Evolutionary conservation across 2,329 filamentous ascomycete species (phyloP), one percentile per base, ranked within the genome.

Genomic region (Colletotrichum sp.): DNA sequence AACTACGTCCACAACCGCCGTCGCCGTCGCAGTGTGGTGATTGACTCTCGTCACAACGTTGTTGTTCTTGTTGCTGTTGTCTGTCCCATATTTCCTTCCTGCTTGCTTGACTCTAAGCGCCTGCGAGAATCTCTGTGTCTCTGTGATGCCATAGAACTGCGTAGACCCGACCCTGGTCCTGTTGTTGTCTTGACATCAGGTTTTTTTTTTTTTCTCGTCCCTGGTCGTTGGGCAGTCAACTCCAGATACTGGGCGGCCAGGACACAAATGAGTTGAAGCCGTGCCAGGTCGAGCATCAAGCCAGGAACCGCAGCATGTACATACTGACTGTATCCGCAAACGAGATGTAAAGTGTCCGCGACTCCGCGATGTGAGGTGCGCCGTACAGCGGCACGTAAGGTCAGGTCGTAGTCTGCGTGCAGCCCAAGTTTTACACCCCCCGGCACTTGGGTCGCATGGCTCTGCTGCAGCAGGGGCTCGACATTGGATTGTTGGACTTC

Each of bases 371-470:
- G 72, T 68, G 69, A 75, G 63, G 62, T 65, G 70, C 39, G 72
- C 44, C 63, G 63, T 68, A 24, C 65, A 57, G 21, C 49, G 68
- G 68, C 57, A 66, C 52, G 72, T 52, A 60, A 66, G 32, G 59
- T 39, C 49, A 60, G 57, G 26, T 62, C 28, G 30, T 52, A 52
- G 44, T 52, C 44, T 52, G 60, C 52, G 62, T 76, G 64, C 63
- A 34, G 71, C 64, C 57, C 70, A 69, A 69, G 74, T 44, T 76
- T 69, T 75, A 60, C 36, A 74, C 39, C 60, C 71, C 75, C 75
- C 75, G 62, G 75, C 66, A 76, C 26, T 76, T 71, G 71, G 52
- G 71, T 76, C 75, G 75, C 72, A 75, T 76, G 75, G 71, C 52
- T 63, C 21, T 75, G 66, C 71, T 71, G 66, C 52, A 63, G 44